phyloP scores from a whole-genome alignment of 805 yeast species.

The Spathaspora arborariae region DNA sequence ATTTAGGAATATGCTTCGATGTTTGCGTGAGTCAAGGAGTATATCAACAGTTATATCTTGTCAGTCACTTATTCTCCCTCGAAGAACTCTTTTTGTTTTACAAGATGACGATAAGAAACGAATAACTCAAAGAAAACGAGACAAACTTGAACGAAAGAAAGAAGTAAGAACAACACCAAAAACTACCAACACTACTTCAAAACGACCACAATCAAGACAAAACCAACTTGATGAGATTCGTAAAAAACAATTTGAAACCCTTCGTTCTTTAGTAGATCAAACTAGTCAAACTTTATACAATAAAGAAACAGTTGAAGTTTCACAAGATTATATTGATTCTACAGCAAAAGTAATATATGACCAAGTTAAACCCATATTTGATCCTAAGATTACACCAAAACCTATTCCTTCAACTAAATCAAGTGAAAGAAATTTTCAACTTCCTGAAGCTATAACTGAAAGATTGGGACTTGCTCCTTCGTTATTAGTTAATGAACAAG shows the following conservation, averaged over 20 bases:
- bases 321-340: not conserved
- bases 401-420: not conserved
- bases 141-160: not conserved
- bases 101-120: not conserved
- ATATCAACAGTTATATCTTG: not conserved
- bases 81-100: not conserved
- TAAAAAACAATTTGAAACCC: not conserved
- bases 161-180: not conserved
- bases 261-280: not conserved
- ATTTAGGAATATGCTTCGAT: conserved; percentile 11
- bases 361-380: not conserved
- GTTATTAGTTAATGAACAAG: conserved; percentile 33
- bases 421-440: conserved; percentile 2
- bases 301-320: not conserved
- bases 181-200: not conserved
- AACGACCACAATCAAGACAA: not conserved
- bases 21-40: not conserved
- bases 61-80: not conserved
- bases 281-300: not conserved
- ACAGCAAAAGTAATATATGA: not conserved
- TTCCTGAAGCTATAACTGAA: conserved; percentile 36
- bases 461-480: conserved; percentile 38
- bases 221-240: not conserved
- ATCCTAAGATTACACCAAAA: not conserved
- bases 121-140: not conserved